Base-by-base conservation (phyloP, 805 yeast genomes). In the Candida railenensis region DNA sequence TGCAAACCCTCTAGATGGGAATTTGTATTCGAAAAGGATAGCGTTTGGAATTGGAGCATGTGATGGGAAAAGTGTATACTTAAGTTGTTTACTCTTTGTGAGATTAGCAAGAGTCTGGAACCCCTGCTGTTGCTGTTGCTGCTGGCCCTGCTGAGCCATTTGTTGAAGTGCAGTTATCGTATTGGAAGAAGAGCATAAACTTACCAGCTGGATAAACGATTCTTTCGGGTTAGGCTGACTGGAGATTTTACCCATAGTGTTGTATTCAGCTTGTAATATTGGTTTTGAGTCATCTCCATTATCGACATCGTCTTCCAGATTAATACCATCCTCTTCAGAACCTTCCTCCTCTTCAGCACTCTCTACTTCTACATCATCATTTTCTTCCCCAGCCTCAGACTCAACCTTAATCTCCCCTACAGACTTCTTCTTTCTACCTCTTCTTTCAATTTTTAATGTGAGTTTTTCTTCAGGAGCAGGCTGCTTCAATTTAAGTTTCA, bases 1-100 rank as follows among this genome's bases (percentile, higher is more conserved):
- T n/a, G 71, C 60, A 48, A 61, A 69, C 2, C 77, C 77, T 45
- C 63, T 64, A 1, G 74, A 59, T 11, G 66, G 66, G 44, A 72
- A 63, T 42, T 58, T 58, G 53, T 68, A 71, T 34, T 71, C 73
- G 48, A 70, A 67, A 42, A 71, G 54, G n/a, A 68, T 59, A 8
- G 63, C 48, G 8, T 61, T 52, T 4, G 69, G 58, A 7, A 57
- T 57, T 5, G 48, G 47, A 1, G 55, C 46, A 19, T 61, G 65
- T 3, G 63, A 58, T 2, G 76, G 73, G 51, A 71, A 70, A 25
- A 71, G 55, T 0, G 65, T 48, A 22, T 58, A 54, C 45, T 60
- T 63, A 2, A 22, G 57, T 48, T 12, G 52, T 52, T 49, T 69
- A 67, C 22, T 62, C 48, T 32, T 57, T 53, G 53, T n/a, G 20